Base-by-base conservation (phyloP, 495 filamentous ascomycete species). In the Neurospora sp. region DNA sequence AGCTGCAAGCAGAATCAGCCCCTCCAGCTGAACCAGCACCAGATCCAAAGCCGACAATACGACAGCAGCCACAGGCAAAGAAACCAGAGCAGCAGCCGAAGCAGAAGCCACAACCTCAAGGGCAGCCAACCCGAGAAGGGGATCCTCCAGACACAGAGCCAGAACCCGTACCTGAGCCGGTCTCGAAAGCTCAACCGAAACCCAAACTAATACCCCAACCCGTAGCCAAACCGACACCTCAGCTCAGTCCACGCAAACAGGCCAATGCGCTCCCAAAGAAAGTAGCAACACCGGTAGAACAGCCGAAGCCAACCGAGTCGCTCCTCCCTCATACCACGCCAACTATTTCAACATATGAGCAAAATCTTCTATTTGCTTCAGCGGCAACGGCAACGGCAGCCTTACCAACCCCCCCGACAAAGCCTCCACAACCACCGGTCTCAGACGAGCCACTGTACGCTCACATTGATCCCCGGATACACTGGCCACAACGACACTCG, bases 391-490 rank as follows among this genome's bases (percentile, higher is more conserved):
- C 77, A 27, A 37, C 48, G 14, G 27, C 14, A 14, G n/a, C 40
- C n/a, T 69, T 53, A 59, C 4, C 41, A 40, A 12, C 40, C 66
- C 2, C 11, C 42, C 59, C 53, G 12, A 40, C 39, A 31, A 22
- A 41, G 42, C 20, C 18, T 3, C 35, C 14, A 35, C 68, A 14
- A 40, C 61, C n/a, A 31, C 46, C 44, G n/a, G 40, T 41, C 27
- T 53, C 66, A 16, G 78, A 80, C 53, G 74, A 77, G 20, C 78
- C 78, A 6, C 48, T 76, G 22, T 81, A 73, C 22, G 44, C 69
- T 5, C 70, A 74, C 73, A 81, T 87, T 27, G 83, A 87, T 74
- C 87, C 86, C 0, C 81, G 82, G 3, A 73, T 82, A 3, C 82
- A 82, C 68, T 85, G 82, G 80, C 76, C 79, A 3, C 79, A 79